Base-by-base conservation (phyloP, 139 green algal genomes). In the Bryopsis sp. region DNA sequence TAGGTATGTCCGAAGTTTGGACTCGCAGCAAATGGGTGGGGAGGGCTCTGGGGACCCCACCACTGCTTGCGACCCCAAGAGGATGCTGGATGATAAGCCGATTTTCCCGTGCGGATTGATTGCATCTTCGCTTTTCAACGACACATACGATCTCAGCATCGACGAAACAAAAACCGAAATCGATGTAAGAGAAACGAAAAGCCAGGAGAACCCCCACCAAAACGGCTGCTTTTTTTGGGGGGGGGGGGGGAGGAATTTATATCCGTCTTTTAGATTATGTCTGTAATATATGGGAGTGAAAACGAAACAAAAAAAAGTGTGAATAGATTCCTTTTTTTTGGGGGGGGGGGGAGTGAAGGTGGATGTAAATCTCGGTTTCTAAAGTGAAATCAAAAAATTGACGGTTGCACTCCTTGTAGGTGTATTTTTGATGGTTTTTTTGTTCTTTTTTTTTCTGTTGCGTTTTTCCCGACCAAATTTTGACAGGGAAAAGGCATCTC, bases 401-500 rank as follows among this genome's bases (percentile, higher is more conserved):
- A n/a, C n/a, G n/a, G n/a, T n/a, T n/a, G n/a, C n/a, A n/a, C n/a
- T n/a, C n/a, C n/a, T n/a, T n/a, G n/a, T n/a, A n/a, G n/a, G n/a
- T n/a, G n/a, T n/a, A n/a, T n/a, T n/a, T n/a, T n/a, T n/a, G n/a
- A n/a, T n/a, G n/a, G n/a, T n/a, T n/a, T n/a, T n/a, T n/a, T n/a
- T n/a, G n/a, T n/a, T n/a, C n/a, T n/a, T n/a, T n/a, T n/a, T n/a
- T n/a, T n/a, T n/a, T n/a, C n/a, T n/a, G n/a, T n/a, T n/a, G n/a
- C n/a, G n/a, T n/a, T n/a, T n/a, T n/a, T n/a, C n/a, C n/a, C n/a
- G n/a, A n/a, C n/a, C n/a, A n/a, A n/a, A n/a, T n/a, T n/a, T n/a
- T n/a, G n/a, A n/a, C n/a, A 65, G 58, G 58, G 43, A 39, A 46
- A 39, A 46, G 58, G 58, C 28, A 65, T 65, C 43, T 31, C 58